These are phyloP conservation scores for Fusarium abutilonis DNA, from an alignment of 2,329 filamentous ascomycete genomes.

Conservation along the genomic window DNA sequence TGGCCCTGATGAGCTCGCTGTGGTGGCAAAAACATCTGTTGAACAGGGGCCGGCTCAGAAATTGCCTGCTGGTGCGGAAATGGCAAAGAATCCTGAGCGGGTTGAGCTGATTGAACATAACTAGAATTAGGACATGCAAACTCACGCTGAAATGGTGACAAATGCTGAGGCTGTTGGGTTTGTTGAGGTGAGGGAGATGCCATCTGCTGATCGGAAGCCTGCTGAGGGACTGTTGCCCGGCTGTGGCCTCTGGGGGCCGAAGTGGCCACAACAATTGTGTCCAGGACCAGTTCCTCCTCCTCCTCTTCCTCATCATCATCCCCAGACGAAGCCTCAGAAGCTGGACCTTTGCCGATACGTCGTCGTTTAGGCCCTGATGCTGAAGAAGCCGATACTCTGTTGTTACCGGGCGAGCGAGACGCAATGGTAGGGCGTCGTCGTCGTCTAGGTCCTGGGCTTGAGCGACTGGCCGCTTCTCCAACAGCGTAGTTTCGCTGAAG, in stretches of 20 bases:
- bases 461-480: constrained; percentile 2
- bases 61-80: background rate
- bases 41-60: too few species aligned
- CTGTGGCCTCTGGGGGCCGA: background rate
- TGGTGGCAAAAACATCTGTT: background rate
- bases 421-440: background rate
- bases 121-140: too few species aligned
- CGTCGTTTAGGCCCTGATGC: background rate
- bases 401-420: background rate
- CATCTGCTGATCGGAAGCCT: too few species aligned
- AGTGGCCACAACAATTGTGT: background rate
- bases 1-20: background rate
- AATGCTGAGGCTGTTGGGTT: background rate
- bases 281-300: background rate
- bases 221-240: background rate
- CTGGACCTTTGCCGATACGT: background rate
- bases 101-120: too few species aligned
- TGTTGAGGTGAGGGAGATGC: background rate
- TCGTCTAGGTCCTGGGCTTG: background rate
- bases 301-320: background rate
- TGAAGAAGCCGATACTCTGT: background rate
- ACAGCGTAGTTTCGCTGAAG: background rate
- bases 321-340: background rate
- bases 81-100: background rate
- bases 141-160: background rate